Evolutionary conservation across 2,329 filamentous ascomycete species (phyloP).

Genomic region (Blumeria graminis): DNA sequence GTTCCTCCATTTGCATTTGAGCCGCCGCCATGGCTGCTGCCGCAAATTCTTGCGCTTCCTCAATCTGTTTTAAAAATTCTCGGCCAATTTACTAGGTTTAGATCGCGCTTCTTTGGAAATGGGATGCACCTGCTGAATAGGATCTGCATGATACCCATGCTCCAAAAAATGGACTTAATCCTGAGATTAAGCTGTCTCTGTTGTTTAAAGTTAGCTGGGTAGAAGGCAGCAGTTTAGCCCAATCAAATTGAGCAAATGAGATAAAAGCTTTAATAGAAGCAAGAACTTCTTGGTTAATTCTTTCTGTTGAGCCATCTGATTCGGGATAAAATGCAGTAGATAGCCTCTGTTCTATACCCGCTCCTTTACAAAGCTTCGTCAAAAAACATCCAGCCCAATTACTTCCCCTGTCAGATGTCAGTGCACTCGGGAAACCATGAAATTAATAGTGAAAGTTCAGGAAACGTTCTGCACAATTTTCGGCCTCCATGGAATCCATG

Average conservation of each 20-base stretch:
- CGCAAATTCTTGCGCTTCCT: too few species aligned
- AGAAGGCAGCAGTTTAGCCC: not conserved
- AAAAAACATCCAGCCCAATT: not conserved
- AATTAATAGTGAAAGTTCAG: not conserved
- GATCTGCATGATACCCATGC: not conserved
- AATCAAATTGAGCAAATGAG: not conserved
- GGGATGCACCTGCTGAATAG: not conserved
- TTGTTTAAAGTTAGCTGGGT: not conserved
- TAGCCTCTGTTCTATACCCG: not conserved
- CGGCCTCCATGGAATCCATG: not conserved
- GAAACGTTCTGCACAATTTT: not conserved
- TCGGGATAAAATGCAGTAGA: not conserved
- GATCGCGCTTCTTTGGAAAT: too few species aligned
- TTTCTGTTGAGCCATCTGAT: not conserved
- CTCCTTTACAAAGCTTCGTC: not conserved
- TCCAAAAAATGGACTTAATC: not conserved
- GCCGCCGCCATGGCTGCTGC: too few species aligned
- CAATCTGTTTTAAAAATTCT: too few species aligned
- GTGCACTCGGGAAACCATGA: not conserved
- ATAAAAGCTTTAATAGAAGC: not conserved
- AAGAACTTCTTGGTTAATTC: not conserved
- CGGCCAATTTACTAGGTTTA: too few species aligned
- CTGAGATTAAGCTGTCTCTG: not conserved
- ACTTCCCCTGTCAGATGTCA: not conserved
- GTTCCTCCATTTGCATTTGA: too few species aligned